These are phyloP conservation scores for Colletotrichum theobromicola DNA, from an alignment of 2,329 filamentous ascomycete species.

Conservation along the genomic window DNA sequence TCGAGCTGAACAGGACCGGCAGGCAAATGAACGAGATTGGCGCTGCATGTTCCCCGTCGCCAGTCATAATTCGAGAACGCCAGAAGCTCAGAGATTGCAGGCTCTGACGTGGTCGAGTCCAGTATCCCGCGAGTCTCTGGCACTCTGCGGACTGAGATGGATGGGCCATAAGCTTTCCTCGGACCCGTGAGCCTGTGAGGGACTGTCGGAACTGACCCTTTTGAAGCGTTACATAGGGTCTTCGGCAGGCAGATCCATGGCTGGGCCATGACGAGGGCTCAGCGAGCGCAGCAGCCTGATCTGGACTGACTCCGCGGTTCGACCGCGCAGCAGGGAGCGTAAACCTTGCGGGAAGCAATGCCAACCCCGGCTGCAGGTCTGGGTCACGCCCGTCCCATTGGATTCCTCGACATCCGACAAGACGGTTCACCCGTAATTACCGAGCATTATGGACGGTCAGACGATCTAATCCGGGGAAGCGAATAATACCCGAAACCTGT, in stretches of 20 bases:
- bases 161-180: neutral
- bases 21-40: neutral
- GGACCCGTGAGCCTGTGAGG: neutral
- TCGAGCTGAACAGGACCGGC: neutral
- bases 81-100: neutral
- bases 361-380: neutral
- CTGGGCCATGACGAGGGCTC: neutral
- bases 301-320: conserved; percentile 1
- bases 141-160: neutral
- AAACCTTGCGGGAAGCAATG: neutral
- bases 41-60: neutral
- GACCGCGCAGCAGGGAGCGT: neutral
- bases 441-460: conserved; percentile 7
- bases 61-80: neutral
- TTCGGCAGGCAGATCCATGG: conserved; percentile 4
- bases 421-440: conserved; percentile 4
- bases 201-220: neutral
- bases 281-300: neutral
- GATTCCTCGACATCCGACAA: conserved; percentile 4
- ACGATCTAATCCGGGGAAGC: conserved; percentile 3
- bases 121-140: neutral
- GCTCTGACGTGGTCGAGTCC: neutral
- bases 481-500: conserved; percentile 4
- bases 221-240: neutral
- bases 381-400: conserved; percentile 1